These are phyloP conservation scores for Austroboletus niveus DNA, from an alignment of 1,284 basidiomycete genomes.

Conservation along the genomic window DNA sequence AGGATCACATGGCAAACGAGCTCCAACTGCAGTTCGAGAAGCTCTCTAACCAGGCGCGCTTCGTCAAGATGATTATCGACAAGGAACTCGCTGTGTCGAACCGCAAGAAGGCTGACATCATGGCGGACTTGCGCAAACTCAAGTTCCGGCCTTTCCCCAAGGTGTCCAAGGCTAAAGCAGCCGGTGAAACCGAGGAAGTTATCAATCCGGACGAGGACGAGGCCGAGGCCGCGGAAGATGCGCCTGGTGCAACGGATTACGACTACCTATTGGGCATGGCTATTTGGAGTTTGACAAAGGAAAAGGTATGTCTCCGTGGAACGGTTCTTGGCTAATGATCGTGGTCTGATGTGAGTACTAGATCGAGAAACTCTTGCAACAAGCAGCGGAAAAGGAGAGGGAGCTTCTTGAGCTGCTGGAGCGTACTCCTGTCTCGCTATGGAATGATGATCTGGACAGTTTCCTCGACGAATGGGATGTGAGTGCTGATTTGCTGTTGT, in stretches of 20 bases:
- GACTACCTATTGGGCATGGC: slow-evolving; percentile 97
- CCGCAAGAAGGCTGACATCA: slow-evolving; percentile 87
- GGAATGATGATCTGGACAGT: slow-evolving; percentile 86
- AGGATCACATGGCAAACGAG: slow-evolving; percentile 88
- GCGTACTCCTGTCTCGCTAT: slow-evolving; percentile 81
- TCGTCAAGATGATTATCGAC: slow-evolving; percentile 94
- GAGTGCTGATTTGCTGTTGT: slow-evolving; percentile 24
- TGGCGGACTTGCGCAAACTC: slow-evolving; percentile 78
- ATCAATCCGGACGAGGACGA: slow-evolving; percentile 64
- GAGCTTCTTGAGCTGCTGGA: slow-evolving; percentile 83
- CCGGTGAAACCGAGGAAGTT: slow-evolving; percentile 68
- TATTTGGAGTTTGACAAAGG: slow-evolving; percentile 92
- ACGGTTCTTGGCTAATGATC: background rate
- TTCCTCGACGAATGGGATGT: slow-evolving; percentile 89
- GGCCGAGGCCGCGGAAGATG: slow-evolving; percentile 44
- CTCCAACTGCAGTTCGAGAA: slow-evolving; percentile 83
- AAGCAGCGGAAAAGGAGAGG: slow-evolving; percentile 80
- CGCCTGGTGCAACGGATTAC: slow-evolving; percentile 65
- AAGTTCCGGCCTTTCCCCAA: slow-evolving; percentile 92
- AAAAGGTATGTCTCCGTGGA: slow-evolving; percentile 63
- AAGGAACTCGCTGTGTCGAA: slow-evolving; percentile 89
- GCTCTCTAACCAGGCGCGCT: slow-evolving; percentile 93
- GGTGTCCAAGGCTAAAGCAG: slow-evolving; percentile 64
- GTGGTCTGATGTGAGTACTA: slow-evolving; percentile 32
- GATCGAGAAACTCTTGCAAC: slow-evolving; percentile 84